A percentile compares a stretch with the other conserved stretches of the same genome.
Evolutionary conservation across 2,329 filamentous ascomycete genomes (phyloP).

Genomic region (Zymoseptoria tritici): DNA sequence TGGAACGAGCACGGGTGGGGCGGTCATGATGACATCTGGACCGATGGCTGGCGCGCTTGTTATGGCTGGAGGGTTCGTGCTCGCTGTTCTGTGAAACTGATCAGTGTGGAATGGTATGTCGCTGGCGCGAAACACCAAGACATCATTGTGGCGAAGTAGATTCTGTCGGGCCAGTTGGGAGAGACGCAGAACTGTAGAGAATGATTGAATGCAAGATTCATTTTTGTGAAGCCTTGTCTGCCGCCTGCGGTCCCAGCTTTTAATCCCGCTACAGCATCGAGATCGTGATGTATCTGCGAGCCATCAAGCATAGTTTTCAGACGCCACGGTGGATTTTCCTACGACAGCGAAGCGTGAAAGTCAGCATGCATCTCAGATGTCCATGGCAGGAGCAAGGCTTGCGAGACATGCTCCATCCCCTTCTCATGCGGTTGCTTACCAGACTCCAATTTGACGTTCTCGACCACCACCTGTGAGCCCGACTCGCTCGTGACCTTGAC

Average conservation of each 20-base stretch:
- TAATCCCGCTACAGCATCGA: not conserved
- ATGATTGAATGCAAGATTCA: not conserved
- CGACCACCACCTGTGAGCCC: not conserved
- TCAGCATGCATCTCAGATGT: not conserved
- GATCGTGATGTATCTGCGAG: not conserved
- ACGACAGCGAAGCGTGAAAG: not conserved
- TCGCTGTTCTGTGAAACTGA: not conserved
- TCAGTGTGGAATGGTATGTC: not conserved
- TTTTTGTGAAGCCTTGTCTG: not conserved
- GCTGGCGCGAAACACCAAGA: not conserved
- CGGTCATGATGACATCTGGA: not conserved
- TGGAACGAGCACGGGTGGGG: not conserved
- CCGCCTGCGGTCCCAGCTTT: not conserved
- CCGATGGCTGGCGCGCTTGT: not conserved
- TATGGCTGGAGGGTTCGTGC: not conserved
- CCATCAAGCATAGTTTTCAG: not conserved
- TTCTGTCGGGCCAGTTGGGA: not conserved
- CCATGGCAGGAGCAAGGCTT: not conserved
- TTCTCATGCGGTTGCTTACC: not conserved
- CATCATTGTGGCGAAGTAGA: not conserved
- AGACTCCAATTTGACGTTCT: not conserved
- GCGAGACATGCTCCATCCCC: not conserved
- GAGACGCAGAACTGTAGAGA: not conserved
- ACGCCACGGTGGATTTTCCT: not conserved
- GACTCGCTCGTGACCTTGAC: constrained; percentile 10